These are phyloP conservation scores for Saprolegnia diclina DNA, from an alignment of 352 stramenopile genomes.

Conservation along the genomic window DNA sequence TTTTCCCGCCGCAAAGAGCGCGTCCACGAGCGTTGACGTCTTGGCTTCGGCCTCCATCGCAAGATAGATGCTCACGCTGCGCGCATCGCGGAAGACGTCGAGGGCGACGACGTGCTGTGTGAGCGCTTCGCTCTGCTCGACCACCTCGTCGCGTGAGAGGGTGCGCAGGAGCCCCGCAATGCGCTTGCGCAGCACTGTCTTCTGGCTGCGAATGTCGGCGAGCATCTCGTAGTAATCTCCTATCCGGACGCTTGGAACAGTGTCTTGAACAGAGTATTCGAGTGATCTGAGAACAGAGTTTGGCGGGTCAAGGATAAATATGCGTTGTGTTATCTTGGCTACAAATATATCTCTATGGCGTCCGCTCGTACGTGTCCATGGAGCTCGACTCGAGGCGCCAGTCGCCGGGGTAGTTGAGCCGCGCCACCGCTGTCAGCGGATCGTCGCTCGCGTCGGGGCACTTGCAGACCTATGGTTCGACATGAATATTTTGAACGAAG, in stretches of 20 bases:
- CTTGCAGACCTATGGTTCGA: conserved; percentile 14
- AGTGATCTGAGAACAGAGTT: background rate
- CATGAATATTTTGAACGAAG: background rate
- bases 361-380: conserved; percentile 25
- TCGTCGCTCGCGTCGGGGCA: background rate
- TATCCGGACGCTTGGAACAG: conserved; percentile 3
- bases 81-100: conserved; percentile 43
- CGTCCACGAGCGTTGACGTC: conserved; percentile 45
- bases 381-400: conserved; percentile 26
- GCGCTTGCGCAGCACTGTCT: conserved; percentile 42
- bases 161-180: conserved; percentile 44
- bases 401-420: conserved; percentile 12
- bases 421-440: conserved; percentile 4
- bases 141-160: conserved; percentile 42
- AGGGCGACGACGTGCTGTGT: conserved; percentile 42
- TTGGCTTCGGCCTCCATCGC: conserved; percentile 78
- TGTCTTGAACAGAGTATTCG: background rate
- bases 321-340: background rate
- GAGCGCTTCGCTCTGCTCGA: conserved; percentile 45
- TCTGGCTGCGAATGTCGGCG: conserved; percentile 16
- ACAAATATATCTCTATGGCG: background rate
- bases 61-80: conserved; percentile 70
- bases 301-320: background rate
- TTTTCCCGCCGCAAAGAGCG: conserved; percentile 55
- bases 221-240: background rate